Conservation (phyloP, 441 rosid genomes). For the Dalechampia spathulata region DNA sequence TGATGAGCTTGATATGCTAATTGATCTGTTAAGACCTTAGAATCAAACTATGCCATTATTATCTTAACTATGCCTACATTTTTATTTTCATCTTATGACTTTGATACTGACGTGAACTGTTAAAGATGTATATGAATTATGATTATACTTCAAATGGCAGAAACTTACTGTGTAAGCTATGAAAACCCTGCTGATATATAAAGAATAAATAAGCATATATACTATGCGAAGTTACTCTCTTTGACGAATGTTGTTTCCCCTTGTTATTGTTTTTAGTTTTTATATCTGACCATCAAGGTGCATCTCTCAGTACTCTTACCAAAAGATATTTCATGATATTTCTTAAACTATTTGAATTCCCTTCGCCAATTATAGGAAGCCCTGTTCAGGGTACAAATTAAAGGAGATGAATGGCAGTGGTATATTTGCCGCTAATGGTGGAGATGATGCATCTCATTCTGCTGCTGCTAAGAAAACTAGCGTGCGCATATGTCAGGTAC, state of each 20-base stretch:
- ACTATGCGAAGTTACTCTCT: not conserved
- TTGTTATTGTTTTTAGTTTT: not conserved
- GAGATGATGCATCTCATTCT: slow-evolving; percentile 37
- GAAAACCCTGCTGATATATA: not conserved
- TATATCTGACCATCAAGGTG: slow-evolving; percentile 5
- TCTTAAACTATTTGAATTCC: not conserved
- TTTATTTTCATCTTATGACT: too few relatives aligned
- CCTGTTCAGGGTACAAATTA: slow-evolving; percentile 80
- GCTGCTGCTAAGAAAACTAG: slow-evolving; percentile 50
- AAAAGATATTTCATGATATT: not conserved
- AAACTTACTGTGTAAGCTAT: not conserved
- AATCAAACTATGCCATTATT: too few relatives aligned
- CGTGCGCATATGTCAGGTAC: slow-evolving; percentile 71
- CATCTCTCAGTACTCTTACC: slow-evolving; percentile 5
- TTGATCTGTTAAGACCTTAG: not conserved
- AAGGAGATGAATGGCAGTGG: slow-evolving; percentile 94
- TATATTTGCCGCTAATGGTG: slow-evolving; percentile 54
- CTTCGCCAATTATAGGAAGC: slow-evolving; percentile 42
- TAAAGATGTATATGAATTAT: too few relatives aligned
- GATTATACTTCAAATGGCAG: too few relatives aligned
- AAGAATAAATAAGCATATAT: not conserved
- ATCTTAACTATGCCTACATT: too few relatives aligned
- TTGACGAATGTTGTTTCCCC: not conserved
- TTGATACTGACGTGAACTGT: too few relatives aligned
- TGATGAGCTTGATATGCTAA: not conserved